Percentiles rank a stretch among this genome's conserved stretches.
phyloP scores from a whole-genome alignment of 2,329 filamentous ascomycete genomes.

The Teratosphaeria viscida region DNA sequence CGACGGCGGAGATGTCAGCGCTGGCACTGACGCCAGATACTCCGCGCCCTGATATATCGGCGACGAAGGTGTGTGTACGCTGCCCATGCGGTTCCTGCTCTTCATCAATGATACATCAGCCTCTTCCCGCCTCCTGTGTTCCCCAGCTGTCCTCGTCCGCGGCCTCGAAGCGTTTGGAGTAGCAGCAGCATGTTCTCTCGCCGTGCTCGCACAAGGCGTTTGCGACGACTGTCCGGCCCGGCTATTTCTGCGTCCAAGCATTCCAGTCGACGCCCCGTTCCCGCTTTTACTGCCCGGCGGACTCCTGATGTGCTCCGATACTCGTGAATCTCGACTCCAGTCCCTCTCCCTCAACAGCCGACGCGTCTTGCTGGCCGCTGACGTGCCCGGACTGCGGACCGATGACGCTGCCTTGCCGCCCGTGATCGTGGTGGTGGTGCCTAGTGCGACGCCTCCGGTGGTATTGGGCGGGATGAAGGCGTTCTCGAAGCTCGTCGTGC shows the following conservation, averaged over 20 bases:
- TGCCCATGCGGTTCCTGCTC: conserved; percentile 57
- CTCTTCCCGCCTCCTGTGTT: conserved; percentile 29
- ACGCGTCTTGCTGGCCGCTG: conserved; percentile 11
- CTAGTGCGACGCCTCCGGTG: conserved; percentile 1
- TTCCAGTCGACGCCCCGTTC: conserved; percentile 5
- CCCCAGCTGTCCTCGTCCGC: conserved; percentile 42
- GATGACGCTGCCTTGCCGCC: conserved; percentile 8
- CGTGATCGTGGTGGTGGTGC: conserved; percentile 19
- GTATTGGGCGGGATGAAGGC: conserved; percentile 15
- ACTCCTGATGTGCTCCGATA: conserved; percentile 6
- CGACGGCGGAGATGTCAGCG: conserved; percentile 14
- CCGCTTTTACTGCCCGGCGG: conserved; percentile 17
- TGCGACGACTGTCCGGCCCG: conserved; percentile 11
- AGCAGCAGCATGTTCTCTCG: conserved; percentile 5
- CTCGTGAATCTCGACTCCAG: conserved; percentile 8
- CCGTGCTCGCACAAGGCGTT: conserved; percentile 8
- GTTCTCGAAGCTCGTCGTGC: conserved; percentile 21
- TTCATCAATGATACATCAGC: conserved; percentile 32
- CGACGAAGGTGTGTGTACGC: conserved; percentile 50
- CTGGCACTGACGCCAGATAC: conserved; percentile 23
- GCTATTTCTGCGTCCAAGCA: conserved; percentile 14
- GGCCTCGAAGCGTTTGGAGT: conserved; percentile 24
- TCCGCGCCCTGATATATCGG: conserved; percentile 37
- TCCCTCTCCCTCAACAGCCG: conserved; percentile 9
- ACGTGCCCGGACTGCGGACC: neutral